Evolutionary conservation across 2,329 filamentous ascomycete genomes (phyloP), one percentile per base, ranked within the genome.

Genomic region (Penicillium griseofulvum): DNA sequence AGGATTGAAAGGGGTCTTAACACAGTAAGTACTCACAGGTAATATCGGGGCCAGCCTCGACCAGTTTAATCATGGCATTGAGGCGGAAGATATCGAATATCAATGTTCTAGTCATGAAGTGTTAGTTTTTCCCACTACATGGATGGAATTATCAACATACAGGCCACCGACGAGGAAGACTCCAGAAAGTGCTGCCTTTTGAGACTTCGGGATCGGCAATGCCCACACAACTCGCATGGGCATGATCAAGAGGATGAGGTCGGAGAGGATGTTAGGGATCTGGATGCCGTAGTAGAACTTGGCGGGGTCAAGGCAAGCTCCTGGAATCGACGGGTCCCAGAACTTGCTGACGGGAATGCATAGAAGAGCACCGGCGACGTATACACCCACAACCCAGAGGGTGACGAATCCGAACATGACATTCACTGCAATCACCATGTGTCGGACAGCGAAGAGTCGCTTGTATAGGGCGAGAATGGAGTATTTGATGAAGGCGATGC

Each of bases 211-310:
- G 17, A 69, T 65, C 0, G 65, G 65, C 9, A 71, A 52, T 4
- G 54, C 45, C 64, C 68, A 68, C 5, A 71, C 66, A 5, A 66
- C 54, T 22, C 55, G 59, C 47, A 69, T 52, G 0, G 68, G 68
- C 62, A 71, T 65, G 2, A 64, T 19, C 9, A 70, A 55, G 8
- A 71, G 53, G 11, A 69, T 58, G 2, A 63, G n/a, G 38, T 71
- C 68, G 0, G 67, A 63, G 19, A 70, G 14, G 16, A 71, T 70
- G 36, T 71, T 71, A 2, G 68, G 68, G 17, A 71, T 65, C 28
- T 69, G 66, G 28, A 60, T 48, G 24, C 59, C 68, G n/a, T 68
- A 68, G 42, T 67, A 68, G 45, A 65, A 71, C n/a, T 43, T 57
- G 43, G 54, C 60, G 1, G 60, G 17, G 38, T 68, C 60, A 9